Conservation (phyloP, 352 stramenopile species). For the Phytophthora lateralis region DNA sequence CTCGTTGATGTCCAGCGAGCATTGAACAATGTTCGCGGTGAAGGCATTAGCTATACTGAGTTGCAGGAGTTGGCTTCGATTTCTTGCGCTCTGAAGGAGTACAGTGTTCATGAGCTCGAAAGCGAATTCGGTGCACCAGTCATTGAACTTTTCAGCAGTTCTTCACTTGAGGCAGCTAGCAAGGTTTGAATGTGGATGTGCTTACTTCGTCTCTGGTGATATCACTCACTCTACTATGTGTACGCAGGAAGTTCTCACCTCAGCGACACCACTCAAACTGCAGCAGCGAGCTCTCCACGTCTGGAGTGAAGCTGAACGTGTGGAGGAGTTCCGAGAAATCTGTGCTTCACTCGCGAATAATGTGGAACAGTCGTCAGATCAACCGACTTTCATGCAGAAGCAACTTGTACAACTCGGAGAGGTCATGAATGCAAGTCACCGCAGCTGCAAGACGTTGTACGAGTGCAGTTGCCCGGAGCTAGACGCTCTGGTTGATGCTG, state of each 20-base stretch:
- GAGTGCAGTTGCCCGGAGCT: conserved; percentile 81
- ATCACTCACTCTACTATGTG: background rate
- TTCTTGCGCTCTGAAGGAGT: conserved; percentile 35
- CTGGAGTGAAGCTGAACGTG: conserved; percentile 69
- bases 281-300: conserved; percentile 71
- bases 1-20: conserved; percentile 50
- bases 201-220: background rate
- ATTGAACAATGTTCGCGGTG: conserved; percentile 10
- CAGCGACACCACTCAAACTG: conserved; percentile 46
- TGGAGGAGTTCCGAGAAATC: conserved; percentile 47
- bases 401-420: conserved; percentile 45
- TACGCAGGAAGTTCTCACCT: conserved; percentile 40
- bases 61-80: conserved; percentile 33
- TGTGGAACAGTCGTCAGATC: background rate
- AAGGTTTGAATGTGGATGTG: conserved; percentile 31
- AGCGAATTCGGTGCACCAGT: conserved; percentile 29
- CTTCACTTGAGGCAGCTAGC: conserved; percentile 34
- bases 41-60: conserved; percentile 22
- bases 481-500: conserved; percentile 63
- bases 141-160: conserved; percentile 36
- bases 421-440: conserved; percentile 75
- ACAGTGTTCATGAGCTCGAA: conserved; percentile 36
- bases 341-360: conserved; percentile 25
- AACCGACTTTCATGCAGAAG: background rate
- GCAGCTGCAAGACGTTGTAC: conserved; percentile 67